A percentile compares a stretch with the other conserved stretches of the same genome.
These are phyloP conservation scores for Candida lessepsii DNA, from an alignment of 805 yeast species.

Conservation along the genomic window DNA sequence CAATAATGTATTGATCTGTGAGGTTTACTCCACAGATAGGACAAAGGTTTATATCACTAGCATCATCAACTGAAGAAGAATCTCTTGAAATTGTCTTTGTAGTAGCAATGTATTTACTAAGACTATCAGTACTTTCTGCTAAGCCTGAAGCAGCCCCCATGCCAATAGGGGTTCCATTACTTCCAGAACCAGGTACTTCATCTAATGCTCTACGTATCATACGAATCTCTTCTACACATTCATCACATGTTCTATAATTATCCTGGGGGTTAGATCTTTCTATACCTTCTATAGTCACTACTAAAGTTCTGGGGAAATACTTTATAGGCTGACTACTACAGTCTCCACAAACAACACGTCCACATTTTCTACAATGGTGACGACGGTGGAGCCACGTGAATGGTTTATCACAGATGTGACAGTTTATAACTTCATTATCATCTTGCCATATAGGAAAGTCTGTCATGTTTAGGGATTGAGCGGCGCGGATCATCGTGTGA, in stretches of 20 bases:
- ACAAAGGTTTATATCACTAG: constrained; percentile 35
- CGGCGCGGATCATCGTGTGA: constrained; percentile 3
- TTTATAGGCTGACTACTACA: constrained; percentile 57
- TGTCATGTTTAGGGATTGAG: background rate
- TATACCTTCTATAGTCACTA: constrained; percentile 52
- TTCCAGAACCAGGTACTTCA: background rate
- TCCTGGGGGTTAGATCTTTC: constrained; percentile 51
- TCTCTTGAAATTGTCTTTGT: constrained; percentile 18
- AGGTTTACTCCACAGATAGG: constrained; percentile 41
- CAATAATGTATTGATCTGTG: constrained; percentile 20
- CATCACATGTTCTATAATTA: constrained; percentile 72
- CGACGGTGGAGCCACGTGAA: constrained; percentile 67
- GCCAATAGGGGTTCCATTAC: too few species aligned
- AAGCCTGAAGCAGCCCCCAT: too few species aligned
- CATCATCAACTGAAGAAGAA: constrained; percentile 22
- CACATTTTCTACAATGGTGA: constrained; percentile 85
- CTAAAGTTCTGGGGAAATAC: constrained; percentile 59
- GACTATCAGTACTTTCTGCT: constrained; percentile 1
- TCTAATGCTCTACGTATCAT: constrained; percentile 34
- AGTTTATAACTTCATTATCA: constrained; percentile 51
- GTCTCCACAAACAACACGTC: constrained; percentile 68
- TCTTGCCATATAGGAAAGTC: constrained; percentile 61
- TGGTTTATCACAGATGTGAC: constrained; percentile 52
- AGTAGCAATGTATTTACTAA: background rate
- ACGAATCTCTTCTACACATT: constrained; percentile 62